Percentiles rank a stretch among this genome's conserved stretches.
Evolutionary conservation across 192 early-diverging fungal genomes (phyloP).

Genomic region (Entomortierella beljakovae): DNA sequence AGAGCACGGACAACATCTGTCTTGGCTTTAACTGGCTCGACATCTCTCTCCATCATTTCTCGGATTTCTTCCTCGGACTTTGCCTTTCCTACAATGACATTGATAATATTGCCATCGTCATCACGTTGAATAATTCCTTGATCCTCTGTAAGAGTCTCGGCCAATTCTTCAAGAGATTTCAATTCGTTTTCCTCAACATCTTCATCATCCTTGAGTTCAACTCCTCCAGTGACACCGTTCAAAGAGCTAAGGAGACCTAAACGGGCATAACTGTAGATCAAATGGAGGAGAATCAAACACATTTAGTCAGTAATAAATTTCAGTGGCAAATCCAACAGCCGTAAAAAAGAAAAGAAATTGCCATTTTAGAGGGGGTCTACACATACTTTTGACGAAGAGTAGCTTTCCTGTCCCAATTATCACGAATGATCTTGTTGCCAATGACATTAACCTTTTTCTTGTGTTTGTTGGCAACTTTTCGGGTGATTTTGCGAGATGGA

Average conservation of each 20-base stretch:
- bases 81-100: constrained; percentile 73
- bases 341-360: too few relatives aligned
- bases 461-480: constrained; percentile 72
- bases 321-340: not conserved
- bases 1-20: constrained; percentile 70
- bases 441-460: constrained; percentile 67
- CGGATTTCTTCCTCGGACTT: constrained; percentile 57
- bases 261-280: constrained; percentile 67
- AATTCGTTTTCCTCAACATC: constrained; percentile 37
- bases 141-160: constrained; percentile 66
- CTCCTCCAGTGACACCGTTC: constrained; percentile 74
- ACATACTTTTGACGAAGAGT: constrained; percentile 78
- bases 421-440: constrained; percentile 66
- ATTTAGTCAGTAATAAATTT: not conserved
- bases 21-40: constrained; percentile 60
- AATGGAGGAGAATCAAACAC: not conserved
- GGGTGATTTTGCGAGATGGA: constrained; percentile 68
- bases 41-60: constrained; percentile 60
- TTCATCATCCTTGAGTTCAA: constrained; percentile 57
- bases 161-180: constrained; percentile 55
- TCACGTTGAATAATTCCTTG: constrained; percentile 88
- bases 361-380: too few relatives aligned
- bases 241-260: constrained; percentile 74
- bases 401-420: constrained; percentile 75
- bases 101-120: constrained; percentile 78